Evolutionary conservation across 2,329 filamentous ascomycete species (phyloP), one percentile per base, ranked within the genome.

Genomic region (Leptographium lundbergii): DNA sequence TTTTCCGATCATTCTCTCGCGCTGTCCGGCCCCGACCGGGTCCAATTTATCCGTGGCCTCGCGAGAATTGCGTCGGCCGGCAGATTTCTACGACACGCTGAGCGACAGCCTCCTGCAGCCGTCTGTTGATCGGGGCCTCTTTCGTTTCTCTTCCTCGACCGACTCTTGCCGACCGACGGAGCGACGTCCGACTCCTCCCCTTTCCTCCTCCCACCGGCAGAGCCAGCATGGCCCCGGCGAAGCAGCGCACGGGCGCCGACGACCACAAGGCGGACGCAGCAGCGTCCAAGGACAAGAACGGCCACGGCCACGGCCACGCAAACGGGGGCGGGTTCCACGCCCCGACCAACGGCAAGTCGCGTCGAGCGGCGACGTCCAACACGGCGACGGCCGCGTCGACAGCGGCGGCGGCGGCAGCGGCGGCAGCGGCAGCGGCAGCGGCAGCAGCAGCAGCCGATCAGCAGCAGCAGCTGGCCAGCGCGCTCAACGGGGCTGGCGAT

Each of bases 321-420:
- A 59, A 56, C 14, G 36, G 60, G 0, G 47, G 57, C 42, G 53
- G 68, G 59, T 72, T 73, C 19, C 69, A 74, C 58, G 67, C 74
- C 19, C 32, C 60, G 10, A 54, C 63, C 14, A 77, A 78, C 58
- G 74, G 77, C 61, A 84, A 84, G 69, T 75, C 81, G 70, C 79
- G 79, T 57, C 76, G 81, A 45, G 22, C 57, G 1, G 76, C 75
- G 59, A 81, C 77, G 68, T 77, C 77, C 71, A 61, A 76, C 71
- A 34, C 32, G 32, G 61, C 67, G 27, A 61, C 64, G 45, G 62
- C 61, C 17, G 61, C 63, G 42, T 68, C 71, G 27, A 69, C 71
- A 48, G 66, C 68, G 56, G 66, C 65, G 51, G 58, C 67, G 48
- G 62, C 65, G 39, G 57, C 61, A 0, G 57, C 61, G 48, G 62